phyloP scores from a whole-genome alignment of 768 basidiomycete genomes.

The Trametopsis cervina region DNA sequence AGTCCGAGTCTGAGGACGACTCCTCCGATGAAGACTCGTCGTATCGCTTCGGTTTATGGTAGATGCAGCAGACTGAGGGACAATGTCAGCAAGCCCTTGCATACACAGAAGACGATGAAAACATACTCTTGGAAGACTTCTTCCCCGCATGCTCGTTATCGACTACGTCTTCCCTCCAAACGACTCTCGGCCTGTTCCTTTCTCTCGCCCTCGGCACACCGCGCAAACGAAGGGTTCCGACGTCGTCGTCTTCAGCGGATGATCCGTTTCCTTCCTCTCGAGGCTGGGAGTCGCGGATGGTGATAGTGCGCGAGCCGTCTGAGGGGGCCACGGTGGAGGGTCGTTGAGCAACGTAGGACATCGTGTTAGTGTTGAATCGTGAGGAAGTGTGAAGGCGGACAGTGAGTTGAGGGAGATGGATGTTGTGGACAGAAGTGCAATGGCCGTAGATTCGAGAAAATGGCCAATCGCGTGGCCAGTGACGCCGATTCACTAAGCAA shows the following conservation, averaged over 20 bases:
- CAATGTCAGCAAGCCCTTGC: too few species aligned
- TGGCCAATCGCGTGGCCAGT: too few species aligned
- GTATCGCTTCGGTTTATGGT: slow-evolving; percentile 72
- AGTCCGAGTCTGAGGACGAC: slow-evolving; percentile 47
- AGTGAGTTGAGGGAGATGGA: too few species aligned
- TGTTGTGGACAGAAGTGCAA: too few species aligned
- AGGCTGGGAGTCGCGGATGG: slow-evolving; percentile 29
- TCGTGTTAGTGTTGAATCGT: too few species aligned
- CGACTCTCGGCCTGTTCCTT: slow-evolving; percentile 42
- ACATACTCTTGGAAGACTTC: slow-evolving; percentile 92
- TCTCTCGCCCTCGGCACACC: slow-evolving; percentile 34
- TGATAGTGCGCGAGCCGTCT: slow-evolving; percentile 30
- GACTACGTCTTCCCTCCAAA: slow-evolving; percentile 79
- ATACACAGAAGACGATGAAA: too few species aligned
- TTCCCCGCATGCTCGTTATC: slow-evolving; percentile 88
- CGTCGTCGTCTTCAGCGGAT: slow-evolving; percentile 17
- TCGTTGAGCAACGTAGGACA: slow-evolving; percentile 6
- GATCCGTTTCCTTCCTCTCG: slow-evolving; percentile 19
- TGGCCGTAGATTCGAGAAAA: too few species aligned
- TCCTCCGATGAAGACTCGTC: slow-evolving; percentile 74
- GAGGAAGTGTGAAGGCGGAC: too few species aligned
- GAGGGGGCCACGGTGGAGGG: slow-evolving; percentile 19
- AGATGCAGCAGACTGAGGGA: slow-evolving; percentile 85
- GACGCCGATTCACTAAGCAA: too few species aligned
- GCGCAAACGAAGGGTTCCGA: slow-evolving; percentile 55